Base-by-base conservation (phyloP, 2,329 filamentous ascomycete species). In the Geoglossum cookeanum region DNA sequence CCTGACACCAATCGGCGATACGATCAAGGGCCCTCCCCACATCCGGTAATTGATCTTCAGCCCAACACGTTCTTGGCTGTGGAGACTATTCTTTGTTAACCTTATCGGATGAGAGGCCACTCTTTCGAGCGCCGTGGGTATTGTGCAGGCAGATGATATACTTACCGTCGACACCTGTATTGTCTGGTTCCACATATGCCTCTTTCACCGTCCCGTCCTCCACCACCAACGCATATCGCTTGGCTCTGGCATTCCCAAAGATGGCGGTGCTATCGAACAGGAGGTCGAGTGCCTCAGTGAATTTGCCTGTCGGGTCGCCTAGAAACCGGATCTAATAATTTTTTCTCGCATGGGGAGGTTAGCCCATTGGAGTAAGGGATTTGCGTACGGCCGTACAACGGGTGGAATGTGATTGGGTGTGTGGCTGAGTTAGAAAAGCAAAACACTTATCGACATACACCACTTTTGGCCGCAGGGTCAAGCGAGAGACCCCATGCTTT, bases 201-300 rank as follows among this genome's bases (percentile, higher is more conserved):
- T 83, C 79, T 71, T 84, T 84, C 64, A 96, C 85, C 72, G 87
- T 88, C 63, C 91, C 90, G 64, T 94, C 74, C 72, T 94, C 83
- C 56, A 94, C 74, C 55, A 90, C 78, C 57, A 95, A 75, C 22
- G 86, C 88, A 66, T 94, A 96, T 55, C 91, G 80, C 80, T 95
- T 94, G 71, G 85, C 85, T 62, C 91, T 81, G 64, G 79, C 74
- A 64, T 84, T 83, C 48, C 91, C 91, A 65, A 97, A 92, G 68
- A 95, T 80, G 57, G 84, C 75, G 11, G 78, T 75, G 55, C 78
- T 84, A 61, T 95, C 88, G 66, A 95, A 96, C 61, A 78, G 78
- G 48, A 96, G 77, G 59, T 94, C 88, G 39, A 95, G 76, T 3
- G 85, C 83, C 68, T 87, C 83, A 62, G 87, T 92, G 72, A 96